Base-by-base conservation (phyloP, 2,329 filamentous ascomycete genomes). In the Cryphonectria carpinicola region DNA sequence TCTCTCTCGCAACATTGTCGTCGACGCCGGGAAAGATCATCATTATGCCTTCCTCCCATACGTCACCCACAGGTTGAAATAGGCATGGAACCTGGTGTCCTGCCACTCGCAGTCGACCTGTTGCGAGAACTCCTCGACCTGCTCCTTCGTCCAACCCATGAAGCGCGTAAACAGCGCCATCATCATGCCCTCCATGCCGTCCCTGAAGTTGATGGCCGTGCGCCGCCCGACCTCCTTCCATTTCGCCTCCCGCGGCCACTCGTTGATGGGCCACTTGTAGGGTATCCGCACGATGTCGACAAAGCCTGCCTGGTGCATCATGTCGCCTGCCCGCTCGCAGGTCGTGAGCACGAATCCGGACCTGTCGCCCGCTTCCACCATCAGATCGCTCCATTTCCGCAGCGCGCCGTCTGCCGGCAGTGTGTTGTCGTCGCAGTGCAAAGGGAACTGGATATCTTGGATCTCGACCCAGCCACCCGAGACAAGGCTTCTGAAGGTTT, bases 401-500 rank as follows among this genome's bases (percentile, higher is more conserved):
- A 80, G 71, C 2, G 74, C 71, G 46, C 75, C 73, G 66, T 76
- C 71, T 4, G 68, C 39, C 1, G 74, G 74, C 35, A 80, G 73
- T 4, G 77, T 76, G 32, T 69, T 73, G 64, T 80, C 79, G 49
- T 78, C 77, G 52, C 76, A 80, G 37, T 69, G 71, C 22, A 79
- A 71, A 0, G 78, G 78, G 61, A 79, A 79, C 62, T 79, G 75
- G 58, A 80, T 78, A 68, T 77, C 77, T 60, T 77, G 76, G 6
- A 76, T 65, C 68, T 78, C 77, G 41, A 77, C 39, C 73, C 74
- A 77, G 64, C 77, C 76, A 37, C 66, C 73, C 6, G 60, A 37
- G 52, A 71, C 72, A 41, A 78, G 73, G 69, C 74, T 73, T 17
- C 76, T 77, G 60, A 25, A 10, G 43, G 17, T 19, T 35, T 35